These are phyloP conservation scores for Aureobasidium sp. DNA, from an alignment of 2,329 filamentous ascomycete genomes.

Conservation along the genomic window DNA sequence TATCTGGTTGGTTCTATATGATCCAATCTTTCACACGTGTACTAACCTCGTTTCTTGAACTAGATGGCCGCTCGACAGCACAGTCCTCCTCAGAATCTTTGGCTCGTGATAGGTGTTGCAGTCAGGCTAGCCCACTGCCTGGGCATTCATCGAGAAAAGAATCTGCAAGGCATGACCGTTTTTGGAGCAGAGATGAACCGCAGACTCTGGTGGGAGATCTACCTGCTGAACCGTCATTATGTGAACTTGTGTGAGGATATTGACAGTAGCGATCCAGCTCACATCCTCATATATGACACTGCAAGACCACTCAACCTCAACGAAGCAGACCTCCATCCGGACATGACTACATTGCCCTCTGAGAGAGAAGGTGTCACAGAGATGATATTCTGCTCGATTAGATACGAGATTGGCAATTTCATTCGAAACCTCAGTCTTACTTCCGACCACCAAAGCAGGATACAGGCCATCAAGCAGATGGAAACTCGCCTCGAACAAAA, in stretches of 20 bases:
- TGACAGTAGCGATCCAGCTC: constrained; percentile 17
- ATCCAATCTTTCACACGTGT: not conserved
- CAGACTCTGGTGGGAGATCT: constrained; percentile 56
- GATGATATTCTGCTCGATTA: constrained; percentile 39
- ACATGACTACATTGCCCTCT: constrained; percentile 42
- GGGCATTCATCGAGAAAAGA: constrained; percentile 55
- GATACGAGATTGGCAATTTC: constrained; percentile 34
- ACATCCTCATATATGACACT: constrained; percentile 24
- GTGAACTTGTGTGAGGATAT: constrained; percentile 25
- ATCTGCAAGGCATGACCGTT: constrained; percentile 42
- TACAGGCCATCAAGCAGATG: constrained; percentile 18
- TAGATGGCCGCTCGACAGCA: not conserved
- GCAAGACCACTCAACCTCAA: constrained; percentile 31
- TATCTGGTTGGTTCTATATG: constrained; percentile 41
- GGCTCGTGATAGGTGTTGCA: constrained; percentile 57
- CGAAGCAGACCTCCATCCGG: constrained; percentile 31
- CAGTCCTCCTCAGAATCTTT: constrained; percentile 44
- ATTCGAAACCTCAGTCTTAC: constrained; percentile 28
- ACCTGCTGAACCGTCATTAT: constrained; percentile 46
- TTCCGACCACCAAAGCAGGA: constrained; percentile 2
- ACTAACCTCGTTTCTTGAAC: not conserved
- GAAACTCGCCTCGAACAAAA: constrained; percentile 29
- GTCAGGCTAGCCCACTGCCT: constrained; percentile 54
- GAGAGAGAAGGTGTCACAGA: constrained; percentile 50
- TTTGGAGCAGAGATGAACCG: constrained; percentile 54